Conservation (phyloP, 169 alveolate species). For the Eimeria praecox region DNA sequence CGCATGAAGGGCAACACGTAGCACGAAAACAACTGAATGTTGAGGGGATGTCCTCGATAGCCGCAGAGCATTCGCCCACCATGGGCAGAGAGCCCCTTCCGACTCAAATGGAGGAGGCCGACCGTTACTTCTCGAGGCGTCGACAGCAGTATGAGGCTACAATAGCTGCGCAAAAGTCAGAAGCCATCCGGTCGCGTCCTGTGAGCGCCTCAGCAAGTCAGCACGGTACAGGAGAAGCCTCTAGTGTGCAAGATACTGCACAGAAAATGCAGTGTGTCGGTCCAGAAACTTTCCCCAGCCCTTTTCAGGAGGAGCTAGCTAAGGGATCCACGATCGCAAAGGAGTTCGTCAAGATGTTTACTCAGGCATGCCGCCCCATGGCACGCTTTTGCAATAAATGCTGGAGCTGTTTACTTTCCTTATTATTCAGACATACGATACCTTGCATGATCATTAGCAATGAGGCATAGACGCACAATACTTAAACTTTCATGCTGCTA, state of each 20-base stretch:
- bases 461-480: background rate
- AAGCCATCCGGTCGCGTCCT: background rate
- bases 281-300: conserved; percentile 30
- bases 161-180: background rate
- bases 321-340: conserved; percentile 26
- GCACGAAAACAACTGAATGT: background rate
- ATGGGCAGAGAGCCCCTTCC: background rate
- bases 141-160: conserved; percentile 52
- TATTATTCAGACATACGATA: background rate
- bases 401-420: background rate
- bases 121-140: conserved; percentile 18
- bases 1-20: background rate
- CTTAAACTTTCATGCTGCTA: background rate
- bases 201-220: conserved; percentile 4
- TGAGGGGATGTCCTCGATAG: background rate
- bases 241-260: background rate
- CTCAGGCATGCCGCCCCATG: background rate
- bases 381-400: background rate
- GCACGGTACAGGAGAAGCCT: background rate
- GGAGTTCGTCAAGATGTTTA: conserved; percentile 28
- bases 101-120: conserved; percentile 39
- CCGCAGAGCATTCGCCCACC: background rate
- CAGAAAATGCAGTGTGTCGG: conserved; percentile 17
- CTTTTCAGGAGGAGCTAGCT: conserved; percentile 15
- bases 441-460: background rate